Base-by-base conservation (phyloP, 495 filamentous ascomycete genomes). In the Margaritispora aquatica region DNA sequence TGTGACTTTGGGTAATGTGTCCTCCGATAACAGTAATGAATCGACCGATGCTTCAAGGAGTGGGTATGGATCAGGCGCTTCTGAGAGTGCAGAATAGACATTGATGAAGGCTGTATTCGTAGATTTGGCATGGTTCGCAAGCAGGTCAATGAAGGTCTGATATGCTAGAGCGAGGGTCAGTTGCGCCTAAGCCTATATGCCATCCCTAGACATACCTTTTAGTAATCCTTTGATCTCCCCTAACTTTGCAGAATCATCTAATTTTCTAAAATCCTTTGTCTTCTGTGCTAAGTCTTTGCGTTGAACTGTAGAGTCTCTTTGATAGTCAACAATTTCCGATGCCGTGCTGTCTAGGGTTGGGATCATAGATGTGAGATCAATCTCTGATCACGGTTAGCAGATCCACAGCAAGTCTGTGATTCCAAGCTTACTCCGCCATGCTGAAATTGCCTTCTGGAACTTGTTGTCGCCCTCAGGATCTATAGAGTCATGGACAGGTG, bases 271-370 rank as follows among this genome's bases (percentile, higher is more conserved):
- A 70, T 97, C 94, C 69, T 97, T 99, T 2, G 94, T 99, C 76
- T 96, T 97, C 72, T 96, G 92, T 17, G 94, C 94, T 19, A 99
- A 80, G 54, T 99, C 94, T 68, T 99, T 99, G 49, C 94, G 83
- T 69, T 97, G 92, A 15, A 96, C 85, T 10, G 96, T 85, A 20
- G 92, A 85, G 72, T 97, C 95, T 62, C 91, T 84, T 68, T 99
- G 94, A 67, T 90, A 88, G 41, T 87, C 76, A 44, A 97, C 90
- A 50, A 99, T 91, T 65, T 99, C 95, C 2, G 90, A 91, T 5
- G 94, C 92, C 11, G 89, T 90, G 62, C 86, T 84, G 72, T 99
- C 94, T 53, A 99, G 84, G 63, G 84, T 90, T 36, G 91, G 89
- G 63, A 96, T 83, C 48, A 96, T 86, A 54, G 81, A 84, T 29